phyloP scores from a whole-genome alignment of 2,329 filamentous ascomycete genomes.

The Sporothrix euskadiensis region DNA sequence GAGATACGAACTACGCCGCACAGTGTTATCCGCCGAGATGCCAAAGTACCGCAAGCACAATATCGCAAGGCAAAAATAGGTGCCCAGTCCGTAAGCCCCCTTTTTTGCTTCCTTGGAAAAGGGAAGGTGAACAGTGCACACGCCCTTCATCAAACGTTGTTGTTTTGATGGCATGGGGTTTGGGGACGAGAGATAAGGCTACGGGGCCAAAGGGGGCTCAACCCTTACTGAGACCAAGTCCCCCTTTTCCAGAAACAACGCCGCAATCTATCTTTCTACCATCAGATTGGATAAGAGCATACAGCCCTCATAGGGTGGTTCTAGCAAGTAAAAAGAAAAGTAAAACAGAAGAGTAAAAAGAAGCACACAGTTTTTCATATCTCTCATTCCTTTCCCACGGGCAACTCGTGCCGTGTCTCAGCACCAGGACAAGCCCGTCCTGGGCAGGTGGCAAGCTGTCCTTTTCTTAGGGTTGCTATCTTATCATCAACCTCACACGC shows the following conservation, averaged over 20 bases:
- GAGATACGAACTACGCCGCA: neutral
- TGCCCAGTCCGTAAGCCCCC: conserved; percentile 12
- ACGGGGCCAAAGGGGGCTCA: neutral
- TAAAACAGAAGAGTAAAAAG: conserved; percentile 6
- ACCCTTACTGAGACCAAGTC: neutral
- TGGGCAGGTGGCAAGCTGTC: conserved; percentile 5
- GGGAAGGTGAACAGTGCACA: neutral
- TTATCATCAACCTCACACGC: neutral
- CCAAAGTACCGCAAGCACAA: neutral
- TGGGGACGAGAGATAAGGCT: conserved; percentile 3
- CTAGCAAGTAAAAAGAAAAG: neutral
- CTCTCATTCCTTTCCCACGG: neutral
- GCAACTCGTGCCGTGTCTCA: neutral
- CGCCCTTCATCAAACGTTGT: neutral
- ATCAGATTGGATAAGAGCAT: conserved; percentile 6
- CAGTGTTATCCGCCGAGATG: neutral
- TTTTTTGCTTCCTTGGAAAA: neutral
- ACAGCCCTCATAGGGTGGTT: conserved; percentile 7
- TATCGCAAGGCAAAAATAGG: neutral
- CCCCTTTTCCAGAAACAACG: neutral
- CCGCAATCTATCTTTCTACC: neutral
- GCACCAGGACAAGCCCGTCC: neutral
- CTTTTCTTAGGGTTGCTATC: neutral
- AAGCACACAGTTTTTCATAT: neutral
- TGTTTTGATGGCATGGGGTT: conserved; percentile 3